Base-by-base conservation (phyloP, 2,329 filamentous ascomycete genomes). In the Tolypocladium cylindrosporum region DNA sequence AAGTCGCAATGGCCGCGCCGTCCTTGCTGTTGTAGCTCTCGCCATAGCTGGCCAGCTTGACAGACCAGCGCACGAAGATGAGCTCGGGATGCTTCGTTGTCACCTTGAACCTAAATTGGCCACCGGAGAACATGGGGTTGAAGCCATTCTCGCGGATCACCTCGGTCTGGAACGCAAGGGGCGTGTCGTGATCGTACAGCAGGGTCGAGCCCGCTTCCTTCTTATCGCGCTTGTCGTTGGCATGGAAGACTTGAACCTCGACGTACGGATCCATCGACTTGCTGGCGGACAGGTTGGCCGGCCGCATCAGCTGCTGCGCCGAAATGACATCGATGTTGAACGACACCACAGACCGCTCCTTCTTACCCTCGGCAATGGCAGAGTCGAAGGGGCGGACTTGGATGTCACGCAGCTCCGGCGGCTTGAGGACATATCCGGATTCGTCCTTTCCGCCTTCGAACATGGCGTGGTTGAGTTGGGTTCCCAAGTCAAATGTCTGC, bases 401-500 rank as follows among this genome's bases (percentile, higher is more conserved):
- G 61, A 87, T 86, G 68, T 86, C 85, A 61, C 93, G 88, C 61
- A 96, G 84, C 68, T 92, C 90, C 41, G 86, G 83, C 24, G 94
- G 93, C 76, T 99, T 99, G 56, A 97, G 82, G 16, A 97, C 91
- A 67, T 97, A 99, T 51, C 94, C 94, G 3, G 89, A 90, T 58
- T 86, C 84, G 73, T 97, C 94, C 14, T 83, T 87, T 50, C 91
- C 90, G 59, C 90, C 90, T 53, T 91, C 89, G 69, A 97, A 99
- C 94, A 99, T 97, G 67, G 94, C 94, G 64, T 94, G 89, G 70
- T 97, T 97, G 71, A 97, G 82, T 69, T 97, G 93, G 83, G 97
- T 94, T 52, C 92, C 91, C 21, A 95, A 80, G 69, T 97, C 94
- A 68, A 95, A 97, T 0, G 92, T 97, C 74, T 99, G 94, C 93